Evolutionary conservation across 139 green algal genomes (phyloP).

Genomic region (Volvox reticuliferus): DNA sequence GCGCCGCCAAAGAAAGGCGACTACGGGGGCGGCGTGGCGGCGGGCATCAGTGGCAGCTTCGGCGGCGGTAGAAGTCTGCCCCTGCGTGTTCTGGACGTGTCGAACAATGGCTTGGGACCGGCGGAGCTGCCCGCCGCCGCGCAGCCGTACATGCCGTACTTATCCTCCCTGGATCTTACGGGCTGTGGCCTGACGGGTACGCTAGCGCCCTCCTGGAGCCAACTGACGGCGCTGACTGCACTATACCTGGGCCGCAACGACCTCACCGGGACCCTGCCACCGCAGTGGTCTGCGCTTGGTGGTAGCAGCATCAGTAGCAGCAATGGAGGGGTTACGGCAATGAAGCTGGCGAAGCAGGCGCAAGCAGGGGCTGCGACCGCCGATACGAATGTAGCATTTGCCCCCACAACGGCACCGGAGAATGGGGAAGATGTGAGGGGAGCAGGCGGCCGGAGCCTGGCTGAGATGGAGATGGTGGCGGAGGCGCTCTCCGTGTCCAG

Average conservation of each 20-base stretch:
- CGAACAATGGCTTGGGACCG: background rate
- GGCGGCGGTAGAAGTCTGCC: background rate
- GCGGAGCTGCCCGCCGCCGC: background rate
- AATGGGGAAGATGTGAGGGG: background rate
- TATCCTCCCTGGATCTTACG: slow-evolving; percentile 27
- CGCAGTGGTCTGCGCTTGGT: background rate
- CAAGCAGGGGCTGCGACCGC: background rate
- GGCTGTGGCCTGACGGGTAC: background rate
- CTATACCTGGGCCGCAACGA: slow-evolving; percentile 1
- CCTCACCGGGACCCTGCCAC: slow-evolving; percentile 34
- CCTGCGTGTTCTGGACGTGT: slow-evolving; percentile 26
- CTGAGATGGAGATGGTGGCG: background rate
- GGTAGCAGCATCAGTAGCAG: background rate
- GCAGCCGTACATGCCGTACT: slow-evolving; percentile 30
- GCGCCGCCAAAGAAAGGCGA: too few relatives aligned
- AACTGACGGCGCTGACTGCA: slow-evolving; percentile 12
- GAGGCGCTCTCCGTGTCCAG: background rate
- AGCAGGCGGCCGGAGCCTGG: background rate
- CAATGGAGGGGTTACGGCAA: background rate
- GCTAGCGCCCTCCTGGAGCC: slow-evolving; percentile 29
- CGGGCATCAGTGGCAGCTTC: background rate
- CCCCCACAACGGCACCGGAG: background rate
- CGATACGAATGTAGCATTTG: background rate
- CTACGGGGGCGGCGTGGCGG: background rate
- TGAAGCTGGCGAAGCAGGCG: background rate